A percentile compares a stretch with the other conserved stretches of the same genome.
phyloP scores from a whole-genome alignment of 108 stramenopile genomes.

The Cylindrotheca closterium region DNA sequence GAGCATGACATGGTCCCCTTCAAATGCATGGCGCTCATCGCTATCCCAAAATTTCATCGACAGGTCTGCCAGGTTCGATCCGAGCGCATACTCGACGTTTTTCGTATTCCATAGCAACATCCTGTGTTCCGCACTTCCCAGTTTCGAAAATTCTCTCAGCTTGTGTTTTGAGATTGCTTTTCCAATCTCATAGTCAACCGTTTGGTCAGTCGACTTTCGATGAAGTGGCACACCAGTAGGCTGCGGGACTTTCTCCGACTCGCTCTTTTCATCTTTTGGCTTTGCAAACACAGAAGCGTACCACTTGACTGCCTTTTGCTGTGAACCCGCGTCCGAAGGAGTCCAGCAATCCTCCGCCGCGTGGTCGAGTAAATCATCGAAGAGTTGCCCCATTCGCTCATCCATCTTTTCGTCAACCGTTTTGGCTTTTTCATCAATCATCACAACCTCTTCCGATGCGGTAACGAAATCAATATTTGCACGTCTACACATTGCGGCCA shows the following conservation, averaged over 20 bases:
- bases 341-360: slow-evolving; percentile 55
- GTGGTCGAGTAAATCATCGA: slow-evolving; percentile 53
- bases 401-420: slow-evolving; percentile 33
- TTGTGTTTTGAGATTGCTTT: slow-evolving; percentile 38
- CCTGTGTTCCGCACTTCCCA: slow-evolving; percentile 44
- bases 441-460: slow-evolving; percentile 53
- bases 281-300: slow-evolving; percentile 33
- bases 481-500: slow-evolving; percentile 37
- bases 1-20: slow-evolving; percentile 79
- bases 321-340: slow-evolving; percentile 4
- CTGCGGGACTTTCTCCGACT: background rate
- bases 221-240: slow-evolving; percentile 29
- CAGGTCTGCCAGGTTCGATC: slow-evolving; percentile 51
- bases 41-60: slow-evolving; percentile 78
- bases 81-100: slow-evolving; percentile 71
- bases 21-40: slow-evolving; percentile 80
- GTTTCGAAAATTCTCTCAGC: slow-evolving; percentile 30
- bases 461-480: slow-evolving; percentile 45
- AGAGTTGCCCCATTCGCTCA: slow-evolving; percentile 46
- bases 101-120: slow-evolving; percentile 78
- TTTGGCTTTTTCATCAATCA: slow-evolving; percentile 26
- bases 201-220: slow-evolving; percentile 49
- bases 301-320: slow-evolving; percentile 39
- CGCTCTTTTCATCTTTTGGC: background rate
- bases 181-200: slow-evolving; percentile 50